Percentiles rank a stretch among this genome's conserved stretches.
These are phyloP conservation scores for Cryphonectria parasitica DNA, from an alignment of 2,329 filamentous ascomycete genomes.

Conservation along the genomic window DNA sequence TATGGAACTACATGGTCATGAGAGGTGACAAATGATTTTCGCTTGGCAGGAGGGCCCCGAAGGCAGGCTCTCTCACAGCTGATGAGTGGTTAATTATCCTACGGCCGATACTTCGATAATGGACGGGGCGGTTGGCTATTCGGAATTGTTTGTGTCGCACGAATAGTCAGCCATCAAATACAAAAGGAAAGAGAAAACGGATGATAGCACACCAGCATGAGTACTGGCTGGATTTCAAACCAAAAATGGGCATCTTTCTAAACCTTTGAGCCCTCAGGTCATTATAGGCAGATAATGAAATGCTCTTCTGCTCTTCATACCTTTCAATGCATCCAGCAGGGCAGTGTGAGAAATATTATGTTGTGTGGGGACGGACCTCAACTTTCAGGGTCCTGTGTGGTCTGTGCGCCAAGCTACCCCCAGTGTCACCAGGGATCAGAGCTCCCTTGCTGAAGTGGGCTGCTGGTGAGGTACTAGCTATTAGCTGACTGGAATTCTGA, in stretches of 20 bases:
- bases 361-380: not conserved
- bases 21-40: no score
- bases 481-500: constrained; percentile 1
- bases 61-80: not conserved
- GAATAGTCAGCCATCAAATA: not conserved
- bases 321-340: not conserved
- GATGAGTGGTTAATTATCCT: not conserved
- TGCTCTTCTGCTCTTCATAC: not conserved
- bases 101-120: not conserved
- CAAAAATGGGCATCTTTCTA: not conserved
- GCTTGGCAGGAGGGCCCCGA: not conserved
- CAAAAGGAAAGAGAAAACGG: not conserved
- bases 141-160: not conserved
- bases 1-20: not conserved
- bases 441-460: not conserved
- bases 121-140: not conserved
- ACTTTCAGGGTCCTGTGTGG: not conserved
- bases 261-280: not conserved
- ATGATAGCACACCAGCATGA: not conserved
- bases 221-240: not conserved
- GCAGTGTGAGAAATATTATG: no score
- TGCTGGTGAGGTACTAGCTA: not conserved
- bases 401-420: not conserved
- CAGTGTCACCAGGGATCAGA: constrained; percentile 1
- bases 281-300: not conserved